Conservation (phyloP, 257 asterid species). For the Primulina tabacum region DNA sequence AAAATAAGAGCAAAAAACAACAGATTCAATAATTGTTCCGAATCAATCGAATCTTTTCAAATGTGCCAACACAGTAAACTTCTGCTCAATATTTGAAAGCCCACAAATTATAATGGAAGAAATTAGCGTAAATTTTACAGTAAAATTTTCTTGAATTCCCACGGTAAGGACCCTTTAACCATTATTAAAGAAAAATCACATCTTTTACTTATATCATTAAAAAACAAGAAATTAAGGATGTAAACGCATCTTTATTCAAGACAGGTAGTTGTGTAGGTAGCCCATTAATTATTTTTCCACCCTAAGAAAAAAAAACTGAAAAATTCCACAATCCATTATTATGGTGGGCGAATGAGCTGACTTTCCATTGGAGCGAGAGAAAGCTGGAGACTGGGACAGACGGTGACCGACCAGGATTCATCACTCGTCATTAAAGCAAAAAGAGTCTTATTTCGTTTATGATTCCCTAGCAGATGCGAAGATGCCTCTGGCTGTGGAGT, state of each 20-base stretch:
- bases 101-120: neutral
- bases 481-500: slow-evolving; percentile 26
- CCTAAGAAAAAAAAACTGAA: neutral
- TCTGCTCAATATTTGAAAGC: neutral
- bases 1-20: neutral
- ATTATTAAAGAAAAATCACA: slow-evolving; percentile 19
- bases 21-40: neutral
- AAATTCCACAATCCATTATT: neutral
- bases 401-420: slow-evolving; percentile 40
- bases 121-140: neutral
- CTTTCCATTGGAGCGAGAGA: slow-evolving; percentile 16
- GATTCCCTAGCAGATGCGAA: slow-evolving; percentile 15
- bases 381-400: slow-evolving; percentile 15
- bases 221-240: neutral
- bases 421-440: slow-evolving; percentile 28
- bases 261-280: neutral
- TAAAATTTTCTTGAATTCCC: neutral
- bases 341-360: slow-evolving; percentile 15
- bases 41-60: neutral
- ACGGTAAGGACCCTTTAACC: slow-evolving; percentile 41
- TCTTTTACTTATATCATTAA: neutral
- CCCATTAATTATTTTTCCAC: neutral
- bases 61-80: neutral
- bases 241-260: neutral
- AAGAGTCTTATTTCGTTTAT: neutral